Percentiles rank a stretch among this genome's conserved stretches.
These are phyloP conservation scores for Ceriops tagal DNA, from an alignment of 345 rosid genomes.

Conservation along the genomic window DNA sequence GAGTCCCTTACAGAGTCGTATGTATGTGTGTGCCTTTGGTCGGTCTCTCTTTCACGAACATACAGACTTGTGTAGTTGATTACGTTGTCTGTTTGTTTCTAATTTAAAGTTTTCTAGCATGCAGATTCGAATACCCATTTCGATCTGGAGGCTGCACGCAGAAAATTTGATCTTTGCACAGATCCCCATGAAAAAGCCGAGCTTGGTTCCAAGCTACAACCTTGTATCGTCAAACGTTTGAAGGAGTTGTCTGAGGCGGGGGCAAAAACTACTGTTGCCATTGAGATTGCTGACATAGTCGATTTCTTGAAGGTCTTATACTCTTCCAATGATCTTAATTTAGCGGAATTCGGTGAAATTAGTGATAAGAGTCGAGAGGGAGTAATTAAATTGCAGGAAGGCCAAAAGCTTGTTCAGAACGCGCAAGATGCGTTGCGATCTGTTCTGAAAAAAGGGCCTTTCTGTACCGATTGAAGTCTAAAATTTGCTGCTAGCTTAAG, in stretches of 20 bases:
- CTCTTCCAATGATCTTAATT: not conserved
- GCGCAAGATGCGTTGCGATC: conserved; percentile 8
- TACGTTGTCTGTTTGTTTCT: no score
- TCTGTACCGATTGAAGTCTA: no score
- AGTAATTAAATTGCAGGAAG: conserved; percentile 8
- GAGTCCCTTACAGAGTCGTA: no score
- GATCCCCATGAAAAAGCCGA: not conserved
- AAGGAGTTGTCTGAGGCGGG: conserved; percentile 4
- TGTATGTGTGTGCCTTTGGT: no score
- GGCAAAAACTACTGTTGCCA: not conserved
- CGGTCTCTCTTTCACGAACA: no score
- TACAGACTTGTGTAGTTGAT: no score
- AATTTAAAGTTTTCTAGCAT: no score
- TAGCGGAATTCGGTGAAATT: not conserved
- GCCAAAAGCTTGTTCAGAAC: not conserved
- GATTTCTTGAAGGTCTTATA: conserved; percentile 2
- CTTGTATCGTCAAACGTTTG: not conserved
- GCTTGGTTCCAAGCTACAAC: not conserved
- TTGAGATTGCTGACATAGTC: conserved; percentile 2
- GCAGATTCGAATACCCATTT: not conserved
- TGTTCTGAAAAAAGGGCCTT: no score
- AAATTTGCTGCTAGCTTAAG: no score
- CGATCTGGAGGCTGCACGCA: not conserved
- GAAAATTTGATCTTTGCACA: not conserved
- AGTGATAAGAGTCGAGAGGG: conserved; percentile 11